Evolutionary conservation across 371 early-diverging fungal genomes (phyloP).

Genomic region (Actinomortierella wolfii): DNA sequence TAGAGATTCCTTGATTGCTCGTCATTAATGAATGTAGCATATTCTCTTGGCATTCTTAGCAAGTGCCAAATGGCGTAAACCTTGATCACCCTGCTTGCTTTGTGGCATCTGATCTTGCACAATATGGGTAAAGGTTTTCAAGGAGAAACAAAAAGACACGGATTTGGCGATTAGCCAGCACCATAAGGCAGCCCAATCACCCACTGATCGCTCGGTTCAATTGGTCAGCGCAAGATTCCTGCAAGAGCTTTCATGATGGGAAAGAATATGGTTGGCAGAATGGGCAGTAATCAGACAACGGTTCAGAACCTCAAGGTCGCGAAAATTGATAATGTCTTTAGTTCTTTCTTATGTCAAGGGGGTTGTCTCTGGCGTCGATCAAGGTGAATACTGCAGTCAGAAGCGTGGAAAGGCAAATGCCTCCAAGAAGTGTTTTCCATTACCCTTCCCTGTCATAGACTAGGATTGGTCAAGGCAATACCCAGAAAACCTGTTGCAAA

Average conservation of each 20-base stretch:
- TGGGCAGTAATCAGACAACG: slow-evolving; percentile 88
- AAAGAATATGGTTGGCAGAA: slow-evolving; percentile 97
- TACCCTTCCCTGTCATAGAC: no score
- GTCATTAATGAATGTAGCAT: slow-evolving; percentile 72
- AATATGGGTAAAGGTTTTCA: slow-evolving; percentile 96
- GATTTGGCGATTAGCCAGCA: slow-evolving; percentile 91
- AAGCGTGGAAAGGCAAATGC: no score
- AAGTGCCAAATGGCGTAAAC: not conserved
- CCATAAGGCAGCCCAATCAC: slow-evolving; percentile 93
- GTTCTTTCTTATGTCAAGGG: slow-evolving; percentile 92
- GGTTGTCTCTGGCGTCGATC: slow-evolving; percentile 89
- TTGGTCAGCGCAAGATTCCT: slow-evolving; percentile 89
- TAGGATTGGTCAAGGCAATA: no score
- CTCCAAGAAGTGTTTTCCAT: no score
- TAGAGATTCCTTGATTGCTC: slow-evolving; percentile 94
- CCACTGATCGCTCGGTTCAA: slow-evolving; percentile 94
- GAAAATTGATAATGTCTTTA: slow-evolving; percentile 86
- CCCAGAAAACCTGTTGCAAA: no score
- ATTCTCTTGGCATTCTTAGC: slow-evolving; percentile 1
- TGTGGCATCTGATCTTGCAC: slow-evolving; percentile 4
- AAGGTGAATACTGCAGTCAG: no score
- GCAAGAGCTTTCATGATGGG: slow-evolving; percentile 94
- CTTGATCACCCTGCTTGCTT: not conserved
- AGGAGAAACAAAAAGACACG: slow-evolving; percentile 97
- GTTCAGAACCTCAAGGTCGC: slow-evolving; percentile 83